These are phyloP conservation scores for Seminavis robusta DNA, from an alignment of 108 stramenopile species.

Conservation along the genomic window DNA sequence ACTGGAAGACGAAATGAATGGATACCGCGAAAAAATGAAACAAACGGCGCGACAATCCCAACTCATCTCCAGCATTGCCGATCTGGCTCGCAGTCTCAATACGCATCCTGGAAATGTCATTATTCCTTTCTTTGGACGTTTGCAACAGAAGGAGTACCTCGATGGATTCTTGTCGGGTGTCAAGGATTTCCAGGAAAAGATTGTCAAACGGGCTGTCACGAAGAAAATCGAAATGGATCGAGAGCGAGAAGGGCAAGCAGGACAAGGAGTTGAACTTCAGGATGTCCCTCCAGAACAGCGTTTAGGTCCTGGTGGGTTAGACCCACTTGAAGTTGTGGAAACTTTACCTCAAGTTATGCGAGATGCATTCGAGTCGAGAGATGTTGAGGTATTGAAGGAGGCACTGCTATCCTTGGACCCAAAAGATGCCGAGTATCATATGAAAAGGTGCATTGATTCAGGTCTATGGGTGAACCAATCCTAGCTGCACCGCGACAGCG, in stretches of 20 bases:
- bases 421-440: conserved; percentile 90
- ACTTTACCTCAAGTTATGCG: conserved; percentile 83
- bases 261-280: conserved; percentile 45
- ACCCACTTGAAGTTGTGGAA: conserved; percentile 95
- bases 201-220: conserved; percentile 88
- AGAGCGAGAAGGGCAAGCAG: conserved; percentile 46
- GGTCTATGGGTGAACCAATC: conserved; percentile 85
- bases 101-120: conserved; percentile 97
- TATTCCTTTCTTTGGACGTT: conserved; percentile 88
- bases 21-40: conserved; percentile 93
- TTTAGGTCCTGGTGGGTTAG: conserved; percentile 95
- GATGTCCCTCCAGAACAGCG: conserved; percentile 76
- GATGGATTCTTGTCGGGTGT: conserved; percentile 83
- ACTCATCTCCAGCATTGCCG: conserved; percentile 94
- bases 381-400: conserved; percentile 74
- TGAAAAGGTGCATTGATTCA: conserved; percentile 92
- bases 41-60: conserved; percentile 88
- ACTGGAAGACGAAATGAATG: conserved; percentile 99
- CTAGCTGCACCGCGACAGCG: too few species aligned
- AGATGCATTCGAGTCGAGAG: conserved; percentile 90
- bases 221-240: conserved; percentile 93
- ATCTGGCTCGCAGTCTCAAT: conserved; percentile 87
- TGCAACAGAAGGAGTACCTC: conserved; percentile 74
- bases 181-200: conserved; percentile 76
- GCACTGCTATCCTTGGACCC: conserved; percentile 73